Base-by-base conservation (phyloP, 1,284 basidiomycete species). In the Microbotryum violaceum region DNA sequence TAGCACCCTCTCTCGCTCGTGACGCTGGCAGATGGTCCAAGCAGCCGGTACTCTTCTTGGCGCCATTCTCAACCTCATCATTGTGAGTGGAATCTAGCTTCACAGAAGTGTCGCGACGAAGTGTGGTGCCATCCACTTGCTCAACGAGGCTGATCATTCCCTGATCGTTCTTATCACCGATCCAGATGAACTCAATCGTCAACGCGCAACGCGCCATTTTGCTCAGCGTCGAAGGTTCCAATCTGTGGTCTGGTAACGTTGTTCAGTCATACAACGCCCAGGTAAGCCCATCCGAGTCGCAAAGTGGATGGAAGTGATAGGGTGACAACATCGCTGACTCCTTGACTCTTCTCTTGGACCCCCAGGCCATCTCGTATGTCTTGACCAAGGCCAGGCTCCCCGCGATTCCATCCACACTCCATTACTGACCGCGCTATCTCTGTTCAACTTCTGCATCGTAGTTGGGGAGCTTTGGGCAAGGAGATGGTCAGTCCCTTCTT, bases 211-310 rank as follows among this genome's bases (percentile, higher is more conserved):
- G 80, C 47, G 80, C 75, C 29, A 77, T 79, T 12, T 72, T 83
- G 46, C 75, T 76, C 52, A 78, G 82, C 69, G 80, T 80, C 25
- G 75, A 81, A 9, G 81, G 81, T 8, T 81, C 78, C 10, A 60
- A 76, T 60, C 75, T 84, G 21, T 82, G 81, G 81, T 79, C 78
- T 59, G 81, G 81, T 27, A 81, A 80, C 80, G 77, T 79, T 61
- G 76, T 81, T 56, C 79, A 82, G 66, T 73, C 76, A 48, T 79
- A 79, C 70, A 83, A 82, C 72, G 81, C 81, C n/a, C 78, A 79
- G 14, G 81, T 42, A 42, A 16, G 37, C 37, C 12, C 37, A 42
- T 42, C 37, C 12, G 37, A 14, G 16, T 18, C 14, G 6, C 37
- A 6, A 16, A 42, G 37, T 0, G 16, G 37, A 12, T 31, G 31